Percentiles rank a stretch among this genome's conserved stretches.
Evolutionary conservation across 495 filamentous ascomycete species (phyloP).

Genomic region (Cryomyces antarcticus): DNA sequence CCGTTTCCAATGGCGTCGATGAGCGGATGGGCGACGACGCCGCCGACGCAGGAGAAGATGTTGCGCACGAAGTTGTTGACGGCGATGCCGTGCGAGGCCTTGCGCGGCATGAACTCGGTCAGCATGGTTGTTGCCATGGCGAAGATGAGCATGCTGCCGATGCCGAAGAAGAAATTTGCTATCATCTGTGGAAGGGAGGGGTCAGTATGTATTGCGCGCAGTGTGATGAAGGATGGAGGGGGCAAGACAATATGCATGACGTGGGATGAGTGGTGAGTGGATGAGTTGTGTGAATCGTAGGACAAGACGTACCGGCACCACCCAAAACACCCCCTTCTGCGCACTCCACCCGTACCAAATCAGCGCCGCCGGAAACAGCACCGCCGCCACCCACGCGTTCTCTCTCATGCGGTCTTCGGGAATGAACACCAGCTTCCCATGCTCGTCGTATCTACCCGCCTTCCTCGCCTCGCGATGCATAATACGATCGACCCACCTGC

Average conservation of each 20-base stretch:
- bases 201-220: conserved; percentile 1
- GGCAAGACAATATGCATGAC: conserved; percentile 1
- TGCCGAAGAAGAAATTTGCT: conserved; percentile 74
- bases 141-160: conserved; percentile 82
- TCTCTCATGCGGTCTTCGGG: conserved; percentile 84
- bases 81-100: conserved; percentile 57
- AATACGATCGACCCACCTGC: conserved; percentile 72
- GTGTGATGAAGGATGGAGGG: conserved; percentile 11
- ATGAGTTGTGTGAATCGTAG: background rate
- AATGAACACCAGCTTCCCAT: conserved; percentile 45
- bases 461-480: conserved; percentile 66
- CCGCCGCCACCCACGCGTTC: conserved; percentile 67
- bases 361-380: conserved; percentile 48
- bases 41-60: conserved; percentile 64
- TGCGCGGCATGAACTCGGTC: conserved; percentile 66
- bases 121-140: conserved; percentile 19
- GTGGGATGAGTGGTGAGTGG: background rate
- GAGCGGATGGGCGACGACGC: conserved; percentile 51
- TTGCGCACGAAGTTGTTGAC: conserved; percentile 72
- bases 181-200: conserved; percentile 27
- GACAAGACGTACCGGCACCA: conserved; percentile 34
- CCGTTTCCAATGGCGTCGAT: conserved; percentile 72
- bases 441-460: conserved; percentile 47
- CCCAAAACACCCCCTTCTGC: conserved; percentile 35
- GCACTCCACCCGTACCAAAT: conserved; percentile 52